Conservation (phyloP, 805 yeast genomes). For the Metschnikowia noctiluminum region DNA sequence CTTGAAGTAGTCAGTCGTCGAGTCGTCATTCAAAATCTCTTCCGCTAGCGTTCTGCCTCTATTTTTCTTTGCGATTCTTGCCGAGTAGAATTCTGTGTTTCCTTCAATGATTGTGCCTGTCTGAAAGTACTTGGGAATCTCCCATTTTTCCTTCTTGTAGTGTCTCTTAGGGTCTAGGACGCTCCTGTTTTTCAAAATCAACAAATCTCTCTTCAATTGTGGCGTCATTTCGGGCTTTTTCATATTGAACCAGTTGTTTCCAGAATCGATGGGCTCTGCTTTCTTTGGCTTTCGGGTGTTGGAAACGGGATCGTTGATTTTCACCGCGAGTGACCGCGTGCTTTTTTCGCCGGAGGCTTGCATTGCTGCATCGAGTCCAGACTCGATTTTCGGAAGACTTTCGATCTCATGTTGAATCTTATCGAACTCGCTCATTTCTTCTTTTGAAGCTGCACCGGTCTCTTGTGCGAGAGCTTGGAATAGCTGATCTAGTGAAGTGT, state of each 20-base stretch:
- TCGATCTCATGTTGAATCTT: slow-evolving; percentile 33
- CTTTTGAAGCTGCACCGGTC: slow-evolving; percentile 15
- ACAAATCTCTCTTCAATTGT: slow-evolving; percentile 69
- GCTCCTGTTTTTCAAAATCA: slow-evolving; percentile 77
- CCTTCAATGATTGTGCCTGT: slow-evolving; percentile 87
- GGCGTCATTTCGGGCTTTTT: slow-evolving; percentile 30
- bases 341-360: slow-evolving; percentile 8
- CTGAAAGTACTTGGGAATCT: slow-evolving; percentile 74
- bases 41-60: slow-evolving; percentile 78
- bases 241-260: slow-evolving; percentile 21
- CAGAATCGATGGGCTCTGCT: slow-evolving; percentile 15
- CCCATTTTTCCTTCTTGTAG: slow-evolving; percentile 83
- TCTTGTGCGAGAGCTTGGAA: slow-evolving; percentile 31
- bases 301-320: slow-evolving; percentile 32
- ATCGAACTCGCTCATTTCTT: slow-evolving; percentile 19
- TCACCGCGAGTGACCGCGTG: slow-evolving; percentile 22
- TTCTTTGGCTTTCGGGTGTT: slow-evolving; percentile 10
- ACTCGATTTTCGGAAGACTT: slow-evolving; percentile 41
- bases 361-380: slow-evolving; percentile 25
- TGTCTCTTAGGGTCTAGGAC: slow-evolving; percentile 95
- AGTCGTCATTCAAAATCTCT: slow-evolving; percentile 73
- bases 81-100: slow-evolving; percentile 69
- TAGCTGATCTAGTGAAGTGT: slow-evolving; percentile 28
- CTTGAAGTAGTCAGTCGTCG: slow-evolving; percentile 73
- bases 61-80: slow-evolving; percentile 63